Conservation (phyloP, 2,329 filamentous ascomycete species). For the Verticillium alfalfae region DNA sequence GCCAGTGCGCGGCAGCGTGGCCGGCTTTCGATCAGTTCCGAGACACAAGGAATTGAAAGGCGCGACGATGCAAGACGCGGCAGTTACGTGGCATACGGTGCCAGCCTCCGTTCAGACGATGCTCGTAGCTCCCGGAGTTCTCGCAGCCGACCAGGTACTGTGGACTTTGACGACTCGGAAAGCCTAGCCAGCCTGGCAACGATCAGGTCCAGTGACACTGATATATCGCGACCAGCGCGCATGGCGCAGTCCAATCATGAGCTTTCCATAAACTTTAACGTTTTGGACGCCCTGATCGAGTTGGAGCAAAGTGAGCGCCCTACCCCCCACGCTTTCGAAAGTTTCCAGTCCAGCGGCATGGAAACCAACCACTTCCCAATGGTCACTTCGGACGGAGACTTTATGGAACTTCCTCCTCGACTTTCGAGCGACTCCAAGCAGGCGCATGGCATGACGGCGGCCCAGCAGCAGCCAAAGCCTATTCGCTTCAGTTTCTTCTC, state of each 20-base stretch:
- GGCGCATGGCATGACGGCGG: conserved; percentile 33
- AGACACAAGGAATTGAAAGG: conserved; percentile 38
- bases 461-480: conserved; percentile 23
- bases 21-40: conserved; percentile 58
- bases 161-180: conserved; percentile 58
- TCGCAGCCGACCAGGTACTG: conserved; percentile 52
- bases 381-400: conserved; percentile 50
- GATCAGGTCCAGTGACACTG: conserved; percentile 72
- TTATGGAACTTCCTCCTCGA: conserved; percentile 45
- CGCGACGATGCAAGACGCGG: conserved; percentile 54
- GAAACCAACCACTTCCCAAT: conserved; percentile 27
- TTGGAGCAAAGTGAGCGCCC: conserved; percentile 31
- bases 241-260: conserved; percentile 62
- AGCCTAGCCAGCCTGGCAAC: conserved; percentile 58
- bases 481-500: conserved; percentile 92
- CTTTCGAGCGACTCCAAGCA: conserved; percentile 26
- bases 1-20: conserved; percentile 83
- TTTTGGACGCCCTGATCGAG: conserved; percentile 84
- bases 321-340: conserved; percentile 42
- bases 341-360: conserved; percentile 39
- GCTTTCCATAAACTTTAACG: conserved; percentile 85
- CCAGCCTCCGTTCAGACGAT: conserved; percentile 69
- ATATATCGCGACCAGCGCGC: conserved; percentile 82
- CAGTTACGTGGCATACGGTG: conserved; percentile 43
- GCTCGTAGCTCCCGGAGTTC: conserved; percentile 62